Percentiles rank a stretch among this genome's conserved stretches.
Conservation (phyloP, 495 filamentous ascomycete species). For the Xylaria bambusicola region DNA sequence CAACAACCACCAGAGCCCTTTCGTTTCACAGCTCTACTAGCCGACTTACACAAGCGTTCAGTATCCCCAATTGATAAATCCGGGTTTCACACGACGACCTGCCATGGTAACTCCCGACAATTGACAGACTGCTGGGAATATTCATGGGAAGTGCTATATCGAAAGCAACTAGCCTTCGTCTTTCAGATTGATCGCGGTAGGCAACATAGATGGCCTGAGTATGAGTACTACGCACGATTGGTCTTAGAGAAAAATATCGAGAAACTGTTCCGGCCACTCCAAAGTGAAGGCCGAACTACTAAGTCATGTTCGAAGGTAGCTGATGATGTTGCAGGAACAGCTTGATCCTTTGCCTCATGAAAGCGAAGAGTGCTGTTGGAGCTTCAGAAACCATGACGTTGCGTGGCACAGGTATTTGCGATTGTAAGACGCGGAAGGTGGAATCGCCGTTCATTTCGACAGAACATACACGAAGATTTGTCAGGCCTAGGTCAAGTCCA, state of each 20-base stretch:
- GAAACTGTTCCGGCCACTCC: constrained; percentile 30
- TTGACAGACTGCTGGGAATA: constrained; percentile 33
- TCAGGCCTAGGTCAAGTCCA: no score
- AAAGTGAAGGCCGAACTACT: constrained; percentile 37
- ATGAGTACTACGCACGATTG: background rate
- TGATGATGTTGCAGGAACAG: no score
- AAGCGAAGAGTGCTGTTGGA: no score
- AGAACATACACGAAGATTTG: no score
- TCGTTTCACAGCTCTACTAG: constrained; percentile 18
- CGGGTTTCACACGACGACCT: constrained; percentile 50
- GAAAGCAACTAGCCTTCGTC: constrained; percentile 13
- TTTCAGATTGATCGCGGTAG: constrained; percentile 14
- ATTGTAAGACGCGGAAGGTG: no score
- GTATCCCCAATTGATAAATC: constrained; percentile 48
- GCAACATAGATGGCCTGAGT: constrained; percentile 22
- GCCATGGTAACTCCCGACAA: constrained; percentile 36
- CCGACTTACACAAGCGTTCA: constrained; percentile 39
- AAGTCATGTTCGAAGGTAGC: constrained; percentile 30
- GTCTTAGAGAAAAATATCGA: constrained; percentile 36
- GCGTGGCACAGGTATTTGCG: no score
- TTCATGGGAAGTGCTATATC: constrained; percentile 46
- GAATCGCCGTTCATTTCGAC: no score
- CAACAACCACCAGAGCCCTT: no score
- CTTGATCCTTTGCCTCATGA: no score
- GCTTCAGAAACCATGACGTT: no score